These are phyloP conservation scores for Hygrophorus pudorinus DNA, from an alignment of 768 basidiomycete genomes.

Conservation along the genomic window DNA sequence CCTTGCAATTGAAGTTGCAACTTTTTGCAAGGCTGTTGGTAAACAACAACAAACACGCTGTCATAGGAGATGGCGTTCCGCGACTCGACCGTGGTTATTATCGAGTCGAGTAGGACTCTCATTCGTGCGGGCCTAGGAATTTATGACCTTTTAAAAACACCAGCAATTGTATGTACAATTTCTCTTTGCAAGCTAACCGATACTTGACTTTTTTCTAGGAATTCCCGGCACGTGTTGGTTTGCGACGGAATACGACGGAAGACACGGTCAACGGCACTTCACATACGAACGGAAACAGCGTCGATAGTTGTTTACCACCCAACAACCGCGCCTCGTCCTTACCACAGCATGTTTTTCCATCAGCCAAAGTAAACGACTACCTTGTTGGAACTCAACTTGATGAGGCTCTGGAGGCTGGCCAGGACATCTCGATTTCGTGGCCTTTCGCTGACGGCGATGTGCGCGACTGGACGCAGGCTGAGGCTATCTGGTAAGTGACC, in stretches of 20 bases:
- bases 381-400: slow-evolving; percentile 75
- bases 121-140: slow-evolving; percentile 74
- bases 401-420: slow-evolving; percentile 64
- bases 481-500: slow-evolving; percentile 71
- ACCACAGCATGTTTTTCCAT: slow-evolving; percentile 31
- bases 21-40: too few relatives aligned
- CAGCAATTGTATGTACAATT: slow-evolving; percentile 55
- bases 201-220: slow-evolving; percentile 37
- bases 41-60: too few relatives aligned
- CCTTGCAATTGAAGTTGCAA: too few relatives aligned
- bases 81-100: slow-evolving; percentile 70
- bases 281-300: slow-evolving; percentile 15
- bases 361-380: slow-evolving; percentile 62
- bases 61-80: slow-evolving; percentile 51
- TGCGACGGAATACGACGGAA: slow-evolving; percentile 39
- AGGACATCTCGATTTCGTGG: slow-evolving; percentile 70
- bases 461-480: slow-evolving; percentile 74
- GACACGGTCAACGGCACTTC: slow-evolving; percentile 13
- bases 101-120: slow-evolving; percentile 65
- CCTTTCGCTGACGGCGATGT: slow-evolving; percentile 71
- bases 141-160: slow-evolving; percentile 66
- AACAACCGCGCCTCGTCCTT: slow-evolving; percentile 38
- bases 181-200: neutral
- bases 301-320: slow-evolving; percentile 26
- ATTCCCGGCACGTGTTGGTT: slow-evolving; percentile 70